Percentiles rank a stretch among this genome's conserved stretches.
Evolutionary conservation across 1,284 basidiomycete genomes (phyloP).

Genomic region (Taiwanofungus camphoratus): DNA sequence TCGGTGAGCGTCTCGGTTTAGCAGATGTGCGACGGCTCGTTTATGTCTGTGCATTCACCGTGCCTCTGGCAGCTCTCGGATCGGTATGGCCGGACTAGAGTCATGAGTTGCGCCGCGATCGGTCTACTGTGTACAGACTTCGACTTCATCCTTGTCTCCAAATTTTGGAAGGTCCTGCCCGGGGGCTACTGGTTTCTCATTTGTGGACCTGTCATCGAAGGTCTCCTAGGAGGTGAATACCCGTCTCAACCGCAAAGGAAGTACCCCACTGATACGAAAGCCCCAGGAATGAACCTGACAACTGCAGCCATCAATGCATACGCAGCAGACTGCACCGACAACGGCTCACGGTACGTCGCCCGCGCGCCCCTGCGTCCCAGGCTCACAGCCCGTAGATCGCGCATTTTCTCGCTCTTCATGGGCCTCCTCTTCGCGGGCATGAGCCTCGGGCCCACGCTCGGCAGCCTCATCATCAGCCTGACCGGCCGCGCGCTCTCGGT

Average conservation of each 20-base stretch:
- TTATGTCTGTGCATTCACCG: constrained; percentile 3
- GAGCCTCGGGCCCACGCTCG: constrained; percentile 69
- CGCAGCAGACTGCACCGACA: constrained; percentile 51
- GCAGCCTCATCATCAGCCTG: constrained; percentile 55
- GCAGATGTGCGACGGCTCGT: too few species aligned
- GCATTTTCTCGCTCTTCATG: constrained; percentile 54
- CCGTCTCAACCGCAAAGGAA: not conserved
- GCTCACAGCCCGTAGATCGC: constrained; percentile 35
- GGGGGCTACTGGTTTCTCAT: constrained; percentile 85
- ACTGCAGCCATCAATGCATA: constrained; percentile 57
- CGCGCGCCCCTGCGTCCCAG: not conserved
- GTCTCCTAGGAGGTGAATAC: constrained; percentile 65
- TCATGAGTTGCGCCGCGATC: constrained; percentile 58
- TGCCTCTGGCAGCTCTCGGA: constrained; percentile 61
- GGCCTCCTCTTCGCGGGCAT: constrained; percentile 64
- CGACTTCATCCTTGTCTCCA: constrained; percentile 62
- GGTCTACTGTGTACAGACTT: constrained; percentile 65
- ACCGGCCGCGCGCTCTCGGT: constrained; percentile 59
- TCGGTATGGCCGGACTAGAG: constrained; percentile 63
- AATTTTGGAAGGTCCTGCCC: constrained; percentile 54
- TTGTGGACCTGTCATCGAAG: constrained; percentile 69
- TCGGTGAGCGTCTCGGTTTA: constrained; percentile 40
- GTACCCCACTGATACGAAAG: not conserved
- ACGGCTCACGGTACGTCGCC: constrained; percentile 38
- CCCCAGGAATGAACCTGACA: constrained; percentile 42